These are phyloP conservation scores for Saturnispora saitoi DNA, from an alignment of 805 yeast genomes.

Conservation along the genomic window DNA sequence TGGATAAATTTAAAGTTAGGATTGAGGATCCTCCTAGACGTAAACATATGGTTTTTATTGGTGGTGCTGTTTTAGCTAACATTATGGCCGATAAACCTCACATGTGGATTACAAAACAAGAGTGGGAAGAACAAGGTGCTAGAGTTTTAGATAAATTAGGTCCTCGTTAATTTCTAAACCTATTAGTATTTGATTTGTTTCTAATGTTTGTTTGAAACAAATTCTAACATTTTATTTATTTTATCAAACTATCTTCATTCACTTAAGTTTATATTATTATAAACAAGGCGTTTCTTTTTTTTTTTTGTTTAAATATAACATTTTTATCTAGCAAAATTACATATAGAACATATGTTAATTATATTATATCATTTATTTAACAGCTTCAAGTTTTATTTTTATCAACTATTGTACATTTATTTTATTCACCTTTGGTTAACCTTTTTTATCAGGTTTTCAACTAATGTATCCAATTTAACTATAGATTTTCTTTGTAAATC, in stretches of 20 bases:
- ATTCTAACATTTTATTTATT: background rate
- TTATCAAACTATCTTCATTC: background rate
- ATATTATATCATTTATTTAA: background rate
- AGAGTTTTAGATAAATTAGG: constrained; percentile 81
- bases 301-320: background rate
- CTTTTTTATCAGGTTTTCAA: constrained; percentile 9
- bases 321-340: background rate
- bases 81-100: constrained; percentile 98
- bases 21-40: constrained; percentile 99
- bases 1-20: constrained; percentile 87
- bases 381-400: background rate
- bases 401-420: background rate
- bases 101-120: constrained; percentile 94
- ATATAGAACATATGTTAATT: background rate
- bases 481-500: constrained; percentile 4
- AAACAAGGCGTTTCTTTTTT: background rate
- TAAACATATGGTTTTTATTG: constrained; percentile 96
- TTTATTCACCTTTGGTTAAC: constrained; percentile 1
- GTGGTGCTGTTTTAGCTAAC: constrained; percentile 96
- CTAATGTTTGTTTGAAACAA: background rate
- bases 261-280: background rate
- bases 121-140: constrained; percentile 97
- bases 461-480: constrained; percentile 7
- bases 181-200: background rate
- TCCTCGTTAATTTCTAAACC: constrained; percentile 51